Evolutionary conservation across 2,329 filamentous ascomycete species (phyloP), one percentile per base, ranked within the genome.

Genomic region (Alternaria angustiovoidea): DNA sequence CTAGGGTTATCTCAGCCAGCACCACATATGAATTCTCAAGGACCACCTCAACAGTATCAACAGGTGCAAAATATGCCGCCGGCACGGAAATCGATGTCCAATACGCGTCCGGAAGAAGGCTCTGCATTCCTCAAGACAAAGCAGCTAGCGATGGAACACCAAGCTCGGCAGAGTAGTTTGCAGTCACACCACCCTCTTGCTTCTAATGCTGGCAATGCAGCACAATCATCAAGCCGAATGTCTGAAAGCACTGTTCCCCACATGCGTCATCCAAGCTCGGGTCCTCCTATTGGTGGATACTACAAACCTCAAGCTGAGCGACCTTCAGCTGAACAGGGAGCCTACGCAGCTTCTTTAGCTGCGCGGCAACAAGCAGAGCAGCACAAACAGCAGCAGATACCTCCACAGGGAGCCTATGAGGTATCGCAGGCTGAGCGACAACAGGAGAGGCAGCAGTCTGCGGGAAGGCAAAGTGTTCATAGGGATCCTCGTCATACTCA

Each of bases 111-210:
- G 20, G 65, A 67, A 16, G 61, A 69, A 42, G 60, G 56, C 7
- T 73, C 71, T 47, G 70, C 72, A 9, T 74, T 69, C 58, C 48
- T 68, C 11, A 56, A 58, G 34, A 71, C 72, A 49, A 65, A 57
- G 49, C 70, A 68, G 34, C 43, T 73, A 52, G 65, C 65, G 30
- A 66, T 69, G 52, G 67, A 72, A 43, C 63, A 69, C 22, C 64
- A 61, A 47, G 62, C 64, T 44, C 60, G 58, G 22, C 54, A 59
- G 34, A 55, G 26, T 9, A 47, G 42, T 41, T 34, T 48, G 32
- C 59, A 63, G 12, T 42, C 61, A 7, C 32, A 59, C n/a, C 65
- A 64, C 22, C 43, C 49, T 14, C 48, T 30, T 7, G 46, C 49
- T 52, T 63, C 62, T 16, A 52, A 42, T n/a, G 34, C 47, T 14